Base-by-base conservation (phyloP, 2,329 filamentous ascomycete species). In the Xylariaceae sp. region DNA sequence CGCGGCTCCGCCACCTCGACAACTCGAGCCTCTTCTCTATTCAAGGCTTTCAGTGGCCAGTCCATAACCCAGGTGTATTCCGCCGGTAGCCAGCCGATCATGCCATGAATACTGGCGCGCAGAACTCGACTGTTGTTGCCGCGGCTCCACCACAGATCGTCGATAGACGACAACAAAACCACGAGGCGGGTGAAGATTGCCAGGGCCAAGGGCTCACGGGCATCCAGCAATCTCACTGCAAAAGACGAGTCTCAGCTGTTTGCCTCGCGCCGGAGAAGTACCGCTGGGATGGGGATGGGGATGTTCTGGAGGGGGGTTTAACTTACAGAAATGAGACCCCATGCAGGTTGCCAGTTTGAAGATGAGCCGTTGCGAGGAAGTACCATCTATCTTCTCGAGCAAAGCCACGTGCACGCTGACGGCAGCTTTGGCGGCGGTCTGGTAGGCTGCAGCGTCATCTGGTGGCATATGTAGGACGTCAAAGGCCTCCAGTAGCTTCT, bases 101-200 rank as follows among this genome's bases (percentile, higher is more conserved):
- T 56, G 4, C 56, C 52, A 7, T 50, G 52, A 31, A 53, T 58
- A 19, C 50, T 58, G 46, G 41, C 53, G 3, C 48, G 53, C 7
- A 58, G 37, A 32, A 55, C 55, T 43, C 52, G 52, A 27, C 53
- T 35, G 37, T 53, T 35, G 31, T 52, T 11, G 35, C 45, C 48
- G 12, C 55, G 45, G 29, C 55, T 57, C 55, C 55, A 57, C 55
- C 55, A 57, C 34, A 57, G 31, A 44, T 54, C 52, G 29, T 57
- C 55, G 52, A 57, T 57, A 27, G 55, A 57, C 27, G 52, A 52
- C 42, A 57, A 42, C n/a, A 57, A 48, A 34, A 49, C 37, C 9
- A 57, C 8, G 26, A 57, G 52, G 27, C 55, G 55, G 31, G 55
- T 49, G 41, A 55, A 57, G 3, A 57, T 46, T 45, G 53, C 55